Percentiles rank a stretch among this genome's conserved stretches.
Conservation (phyloP, 2,329 filamentous ascomycete genomes). For the Calcarisporium arbuscula region DNA sequence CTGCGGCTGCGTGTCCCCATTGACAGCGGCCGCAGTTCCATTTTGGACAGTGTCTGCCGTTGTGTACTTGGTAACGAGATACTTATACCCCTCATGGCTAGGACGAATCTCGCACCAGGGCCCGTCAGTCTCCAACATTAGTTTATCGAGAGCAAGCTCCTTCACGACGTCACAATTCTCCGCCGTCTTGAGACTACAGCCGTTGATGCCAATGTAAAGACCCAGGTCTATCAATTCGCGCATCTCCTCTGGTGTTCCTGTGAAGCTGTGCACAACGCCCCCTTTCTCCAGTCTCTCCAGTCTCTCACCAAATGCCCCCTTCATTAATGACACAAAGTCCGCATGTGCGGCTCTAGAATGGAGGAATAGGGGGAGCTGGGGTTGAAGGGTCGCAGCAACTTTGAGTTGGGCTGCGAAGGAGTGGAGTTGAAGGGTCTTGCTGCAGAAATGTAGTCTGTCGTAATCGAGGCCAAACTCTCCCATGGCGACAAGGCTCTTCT, state of each 20-base stretch:
- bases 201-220: slow-evolving; percentile 90
- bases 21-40: slow-evolving; percentile 9
- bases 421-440: slow-evolving; percentile 71
- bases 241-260: slow-evolving; percentile 82
- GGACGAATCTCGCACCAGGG: slow-evolving; percentile 96
- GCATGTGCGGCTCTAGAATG: slow-evolving; percentile 82
- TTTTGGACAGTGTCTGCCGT: slow-evolving; percentile 18
- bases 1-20: slow-evolving; percentile 13
- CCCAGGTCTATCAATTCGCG: slow-evolving; percentile 70
- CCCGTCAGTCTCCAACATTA: slow-evolving; percentile 96
- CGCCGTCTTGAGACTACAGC: slow-evolving; percentile 89
- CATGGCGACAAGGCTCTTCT: slow-evolving; percentile 61
- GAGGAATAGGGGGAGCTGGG: slow-evolving; percentile 82
- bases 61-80: slow-evolving; percentile 38
- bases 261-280: slow-evolving; percentile 92
- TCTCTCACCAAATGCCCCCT: slow-evolving; percentile 46
- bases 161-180: slow-evolving; percentile 85
- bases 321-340: slow-evolving; percentile 74
- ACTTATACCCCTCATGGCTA: slow-evolving; percentile 77
- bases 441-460: slow-evolving; percentile 79
- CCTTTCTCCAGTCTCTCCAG: slow-evolving; percentile 64
- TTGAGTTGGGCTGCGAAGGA: slow-evolving; percentile 81
- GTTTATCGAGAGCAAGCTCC: slow-evolving; percentile 66
- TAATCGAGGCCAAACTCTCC: slow-evolving; percentile 97
- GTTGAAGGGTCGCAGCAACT: slow-evolving; percentile 60